Conservation (phyloP, 2,329 filamentous ascomycete genomes). For the Lecanicillium sp. region DNA sequence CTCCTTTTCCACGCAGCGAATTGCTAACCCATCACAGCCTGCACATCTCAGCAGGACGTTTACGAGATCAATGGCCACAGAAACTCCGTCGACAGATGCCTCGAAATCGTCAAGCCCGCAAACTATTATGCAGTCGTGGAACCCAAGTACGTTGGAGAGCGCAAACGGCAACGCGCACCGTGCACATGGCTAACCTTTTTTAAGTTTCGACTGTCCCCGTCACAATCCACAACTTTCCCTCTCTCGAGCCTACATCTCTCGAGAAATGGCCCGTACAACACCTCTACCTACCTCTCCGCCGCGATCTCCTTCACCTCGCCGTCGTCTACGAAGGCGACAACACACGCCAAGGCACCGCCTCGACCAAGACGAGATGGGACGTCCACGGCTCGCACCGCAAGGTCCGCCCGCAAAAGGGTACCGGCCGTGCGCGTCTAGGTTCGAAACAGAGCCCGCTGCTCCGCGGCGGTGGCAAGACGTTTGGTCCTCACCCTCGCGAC, state of each 20-base stretch:
- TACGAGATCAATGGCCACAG: slow-evolving; percentile 50
- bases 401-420: slow-evolving; percentile 79
- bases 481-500: slow-evolving; percentile 87
- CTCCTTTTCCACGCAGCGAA: no score
- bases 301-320: slow-evolving; percentile 87
- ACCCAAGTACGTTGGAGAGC: slow-evolving; percentile 31
- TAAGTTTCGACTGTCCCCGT: slow-evolving; percentile 61
- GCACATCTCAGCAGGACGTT: slow-evolving; percentile 31
- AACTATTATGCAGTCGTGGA: slow-evolving; percentile 32
- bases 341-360: slow-evolving; percentile 80
- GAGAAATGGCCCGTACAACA: slow-evolving; percentile 74
- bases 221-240: slow-evolving; percentile 85
- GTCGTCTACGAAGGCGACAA: slow-evolving; percentile 88
- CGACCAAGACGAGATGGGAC: slow-evolving; percentile 72
- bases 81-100: slow-evolving; percentile 30
- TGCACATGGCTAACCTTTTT: slow-evolving; percentile 7
- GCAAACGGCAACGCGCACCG: background rate
- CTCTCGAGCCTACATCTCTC: slow-evolving; percentile 74
- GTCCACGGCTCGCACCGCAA: slow-evolving; percentile 80
- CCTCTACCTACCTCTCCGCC: slow-evolving; percentile 77
- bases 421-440: slow-evolving; percentile 71
- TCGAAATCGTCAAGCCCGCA: slow-evolving; percentile 27
- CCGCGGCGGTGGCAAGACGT: slow-evolving; percentile 76
- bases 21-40: slow-evolving; percentile 17
- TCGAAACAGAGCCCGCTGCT: slow-evolving; percentile 75